phyloP scores from a whole-genome alignment of 257 asterid genomes.

The Solanum pinnatisectum region DNA sequence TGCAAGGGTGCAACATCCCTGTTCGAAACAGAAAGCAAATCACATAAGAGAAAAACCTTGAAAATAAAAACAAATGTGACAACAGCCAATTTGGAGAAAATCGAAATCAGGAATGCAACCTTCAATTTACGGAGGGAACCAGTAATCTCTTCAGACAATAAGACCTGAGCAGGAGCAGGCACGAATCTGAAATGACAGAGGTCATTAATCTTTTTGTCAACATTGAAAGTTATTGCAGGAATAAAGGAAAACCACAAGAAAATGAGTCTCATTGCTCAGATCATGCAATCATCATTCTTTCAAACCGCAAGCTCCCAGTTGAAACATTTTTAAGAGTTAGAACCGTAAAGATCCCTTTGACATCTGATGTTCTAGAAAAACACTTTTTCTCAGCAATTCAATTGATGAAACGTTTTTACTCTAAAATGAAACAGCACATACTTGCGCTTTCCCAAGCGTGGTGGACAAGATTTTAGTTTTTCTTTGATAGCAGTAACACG shows the following conservation, averaged over 20 bases:
- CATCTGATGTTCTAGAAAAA: background rate
- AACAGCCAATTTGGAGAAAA: background rate
- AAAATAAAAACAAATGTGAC: background rate
- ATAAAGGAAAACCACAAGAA: background rate
- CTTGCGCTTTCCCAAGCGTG: slow-evolving; percentile 82
- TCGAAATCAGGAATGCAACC: slow-evolving; percentile 28
- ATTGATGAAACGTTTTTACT: background rate
- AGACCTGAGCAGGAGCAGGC: slow-evolving; percentile 86
- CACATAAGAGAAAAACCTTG: background rate
- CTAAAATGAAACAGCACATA: slow-evolving; percentile 20
- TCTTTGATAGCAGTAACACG: slow-evolving; percentile 64
- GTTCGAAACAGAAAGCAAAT: slow-evolving; percentile 1
- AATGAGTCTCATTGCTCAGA: background rate
- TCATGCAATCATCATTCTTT: background rate
- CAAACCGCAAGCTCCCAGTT: background rate
- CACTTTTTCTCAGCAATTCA: background rate
- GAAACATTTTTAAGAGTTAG: background rate
- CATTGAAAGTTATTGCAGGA: background rate
- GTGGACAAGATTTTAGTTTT: slow-evolving; percentile 59
- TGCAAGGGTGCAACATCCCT: slow-evolving; percentile 93
- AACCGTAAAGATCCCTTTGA: background rate
- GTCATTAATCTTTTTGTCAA: background rate
- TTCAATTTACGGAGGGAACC: slow-evolving; percentile 94
- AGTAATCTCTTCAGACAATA: slow-evolving; percentile 89
- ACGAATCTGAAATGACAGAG: slow-evolving; percentile 43